Base-by-base conservation (phyloP, 345 rosid genomes). In the Luvunga scandens region DNA sequence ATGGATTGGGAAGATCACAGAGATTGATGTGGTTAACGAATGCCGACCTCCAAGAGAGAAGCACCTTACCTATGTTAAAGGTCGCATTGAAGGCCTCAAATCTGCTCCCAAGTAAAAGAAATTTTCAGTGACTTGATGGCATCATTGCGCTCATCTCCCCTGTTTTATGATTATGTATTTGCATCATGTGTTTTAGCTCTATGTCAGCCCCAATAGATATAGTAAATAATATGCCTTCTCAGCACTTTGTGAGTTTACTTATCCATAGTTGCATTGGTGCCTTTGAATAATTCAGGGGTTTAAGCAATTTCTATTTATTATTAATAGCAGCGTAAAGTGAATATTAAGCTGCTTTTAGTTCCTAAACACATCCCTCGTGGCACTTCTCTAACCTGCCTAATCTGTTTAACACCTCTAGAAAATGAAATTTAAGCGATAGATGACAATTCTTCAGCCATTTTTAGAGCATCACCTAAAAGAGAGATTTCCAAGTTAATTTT, bases 1-100 rank as follows among this genome's bases (percentile, higher is more conserved):
- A 76, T 83, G 85, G 83, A 79, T 76, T 18, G 45, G 24, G 48
- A 83, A 63, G 65, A 25, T 77, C 36, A 66, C 25, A 7, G 66
- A 53, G 25, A 63, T 72, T 19, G 72, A 80, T 9, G 31, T 27
- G 2, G 79, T 83, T 14, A 24, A 68, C 6, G 79, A 73, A 67
- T 67, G 78, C 19, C 50, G 30, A 48, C 85, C 82, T 39, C 80
- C 77, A 14, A 67, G 72, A 59, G 85, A 76, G 25, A 75, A 63
- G 55, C 78, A 57, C 28, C 19, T 79, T n/a, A 78, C 48, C 33
- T 21, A 53, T 50, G 25, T 78, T 38, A 65, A 22, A 65, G 59
- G 4, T 18, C 67, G 18, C 2, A 25, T 38, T 27, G 70, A 63
- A 12, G 68, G 1, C 24, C 7, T 22, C 2, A 45, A 30, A 64